phyloP scores from a whole-genome alignment of 176 grass and related monocot species.

The Carex parvula region DNA sequence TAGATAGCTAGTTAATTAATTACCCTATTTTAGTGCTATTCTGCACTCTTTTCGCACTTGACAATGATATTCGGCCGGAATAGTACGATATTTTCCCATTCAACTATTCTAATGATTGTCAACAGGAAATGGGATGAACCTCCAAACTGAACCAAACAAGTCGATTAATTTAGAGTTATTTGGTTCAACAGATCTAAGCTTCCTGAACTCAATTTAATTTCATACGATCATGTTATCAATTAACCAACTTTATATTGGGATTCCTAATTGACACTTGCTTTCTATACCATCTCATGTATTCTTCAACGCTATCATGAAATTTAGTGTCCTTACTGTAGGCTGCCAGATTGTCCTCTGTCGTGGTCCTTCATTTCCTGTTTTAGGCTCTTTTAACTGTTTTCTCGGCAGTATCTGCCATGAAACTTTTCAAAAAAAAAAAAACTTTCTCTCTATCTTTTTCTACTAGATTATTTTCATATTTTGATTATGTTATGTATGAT shows the following conservation, averaged over 20 bases:
- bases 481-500: not conserved
- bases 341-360: not conserved
- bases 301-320: not conserved
- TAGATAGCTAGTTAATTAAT: too few species aligned
- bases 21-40: not conserved
- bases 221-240: not conserved
- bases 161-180: not conserved
- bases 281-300: not conserved
- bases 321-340: not conserved
- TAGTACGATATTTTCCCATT: not conserved
- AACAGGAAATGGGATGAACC: not conserved
- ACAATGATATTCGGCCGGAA: not conserved
- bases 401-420: too few species aligned
- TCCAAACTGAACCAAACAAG: not conserved
- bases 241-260: not conserved
- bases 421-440: too few species aligned
- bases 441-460: not conserved
- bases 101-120: not conserved
- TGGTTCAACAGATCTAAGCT: not conserved
- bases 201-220: not conserved
- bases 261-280: not conserved
- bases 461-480: not conserved
- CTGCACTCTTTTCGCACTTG: not conserved
- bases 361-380: slow-evolving; percentile 7
- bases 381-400: not conserved